Conservation (phyloP, 495 filamentous ascomycete species). For the Pseudomonodictys pantanalensis region DNA sequence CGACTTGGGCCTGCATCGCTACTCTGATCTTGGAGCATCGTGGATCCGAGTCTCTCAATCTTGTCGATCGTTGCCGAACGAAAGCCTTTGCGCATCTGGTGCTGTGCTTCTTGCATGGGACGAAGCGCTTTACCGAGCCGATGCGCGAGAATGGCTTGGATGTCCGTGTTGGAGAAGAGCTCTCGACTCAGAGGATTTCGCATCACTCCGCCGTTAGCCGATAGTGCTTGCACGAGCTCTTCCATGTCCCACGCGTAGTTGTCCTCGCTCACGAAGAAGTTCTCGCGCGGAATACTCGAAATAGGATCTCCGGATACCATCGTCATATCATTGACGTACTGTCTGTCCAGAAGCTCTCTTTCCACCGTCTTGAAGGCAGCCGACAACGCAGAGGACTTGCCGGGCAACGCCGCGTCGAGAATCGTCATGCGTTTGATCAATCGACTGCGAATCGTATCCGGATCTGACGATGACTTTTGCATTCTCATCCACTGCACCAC, state of each 20-base stretch:
- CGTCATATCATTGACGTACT: slow-evolving; percentile 38
- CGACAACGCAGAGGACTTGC: slow-evolving; percentile 9
- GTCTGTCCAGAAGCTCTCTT: slow-evolving; percentile 27
- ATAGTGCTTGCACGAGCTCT: slow-evolving; percentile 38
- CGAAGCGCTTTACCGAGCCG: slow-evolving; percentile 32
- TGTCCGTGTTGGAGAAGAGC: slow-evolving; percentile 39
- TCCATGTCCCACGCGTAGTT: slow-evolving; percentile 48
- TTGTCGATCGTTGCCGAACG: slow-evolving; percentile 13
- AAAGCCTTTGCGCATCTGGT: slow-evolving; percentile 10
- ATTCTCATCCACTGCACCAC: slow-evolving; percentile 5
- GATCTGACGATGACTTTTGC: background rate
- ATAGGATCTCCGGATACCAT: slow-evolving; percentile 28
- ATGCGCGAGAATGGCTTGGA: slow-evolving; percentile 38
- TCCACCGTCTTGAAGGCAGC: slow-evolving; percentile 34
- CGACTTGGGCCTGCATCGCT: slow-evolving; percentile 8
- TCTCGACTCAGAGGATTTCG: slow-evolving; percentile 40
- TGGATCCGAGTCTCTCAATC: slow-evolving; percentile 7
- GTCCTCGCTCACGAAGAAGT: slow-evolving; percentile 39
- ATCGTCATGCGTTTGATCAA: slow-evolving; percentile 1
- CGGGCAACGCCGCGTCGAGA: slow-evolving; percentile 15
- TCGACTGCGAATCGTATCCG: slow-evolving; percentile 7
- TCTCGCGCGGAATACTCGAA: slow-evolving; percentile 30
- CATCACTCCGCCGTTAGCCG: slow-evolving; percentile 32
- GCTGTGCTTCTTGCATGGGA: slow-evolving; percentile 13
- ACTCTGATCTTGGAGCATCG: slow-evolving; percentile 16